Conservation (phyloP, 2,329 filamentous ascomycete genomes). For the Teratosphaeria zuluensis region DNA sequence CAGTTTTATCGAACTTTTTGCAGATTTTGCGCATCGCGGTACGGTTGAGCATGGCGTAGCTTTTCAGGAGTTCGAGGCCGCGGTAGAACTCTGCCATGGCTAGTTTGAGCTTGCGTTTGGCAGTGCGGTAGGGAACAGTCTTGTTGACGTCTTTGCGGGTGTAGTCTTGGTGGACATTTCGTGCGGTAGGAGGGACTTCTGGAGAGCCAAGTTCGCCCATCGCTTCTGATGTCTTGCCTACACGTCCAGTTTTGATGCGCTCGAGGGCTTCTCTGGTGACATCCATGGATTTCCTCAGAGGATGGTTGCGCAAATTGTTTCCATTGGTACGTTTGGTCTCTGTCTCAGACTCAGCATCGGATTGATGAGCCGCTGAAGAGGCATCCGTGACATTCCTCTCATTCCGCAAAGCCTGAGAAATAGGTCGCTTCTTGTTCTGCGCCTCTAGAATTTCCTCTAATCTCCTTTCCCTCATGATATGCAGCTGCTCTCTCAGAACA, state of each 20-base stretch:
- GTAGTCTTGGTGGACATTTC: conserved; percentile 32
- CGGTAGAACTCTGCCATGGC: conserved; percentile 91
- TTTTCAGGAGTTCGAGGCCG: conserved; percentile 81
- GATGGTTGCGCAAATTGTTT: neutral
- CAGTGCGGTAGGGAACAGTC: conserved; percentile 67
- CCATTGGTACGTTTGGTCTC: neutral
- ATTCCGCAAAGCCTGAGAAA: neutral
- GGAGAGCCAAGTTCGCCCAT: conserved; percentile 30
- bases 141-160: conserved; percentile 34
- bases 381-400: neutral
- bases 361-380: neutral
- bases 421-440: conserved; percentile 1
- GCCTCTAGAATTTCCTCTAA: conserved; percentile 55
- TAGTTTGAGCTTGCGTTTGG: conserved; percentile 83
- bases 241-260: conserved; percentile 31
- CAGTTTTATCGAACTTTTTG: conserved; percentile 95
- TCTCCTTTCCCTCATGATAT: conserved; percentile 82
- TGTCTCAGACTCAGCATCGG: neutral
- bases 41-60: conserved; percentile 79
- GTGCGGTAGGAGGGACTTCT: conserved; percentile 13
- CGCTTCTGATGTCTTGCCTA: conserved; percentile 49
- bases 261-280: conserved; percentile 12
- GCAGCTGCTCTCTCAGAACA: conserved; percentile 68
- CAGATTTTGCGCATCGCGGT: conserved; percentile 96
- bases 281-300: conserved; percentile 1